These are phyloP conservation scores for Phytophthora pseudosyringae DNA, from an alignment of 352 stramenopile genomes.

Conservation along the genomic window DNA sequence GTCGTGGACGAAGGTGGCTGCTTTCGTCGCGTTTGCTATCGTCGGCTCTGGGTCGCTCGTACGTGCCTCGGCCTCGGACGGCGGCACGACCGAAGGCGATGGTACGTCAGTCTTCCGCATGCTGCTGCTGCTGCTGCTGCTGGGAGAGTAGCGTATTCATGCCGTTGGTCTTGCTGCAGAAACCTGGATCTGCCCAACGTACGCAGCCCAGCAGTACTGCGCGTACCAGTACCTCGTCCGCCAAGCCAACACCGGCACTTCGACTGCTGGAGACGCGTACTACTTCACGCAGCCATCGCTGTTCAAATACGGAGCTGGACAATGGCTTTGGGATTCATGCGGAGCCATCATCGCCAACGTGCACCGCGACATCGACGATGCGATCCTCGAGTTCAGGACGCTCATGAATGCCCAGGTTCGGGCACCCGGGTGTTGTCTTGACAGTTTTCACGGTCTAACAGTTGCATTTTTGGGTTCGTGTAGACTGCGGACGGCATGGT, in stretches of 20 bases:
- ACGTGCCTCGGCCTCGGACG: slow-evolving; percentile 5
- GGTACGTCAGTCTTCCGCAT: slow-evolving; percentile 6
- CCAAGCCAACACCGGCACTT: slow-evolving; percentile 27
- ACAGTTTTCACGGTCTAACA: no score
- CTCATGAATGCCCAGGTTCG: slow-evolving; percentile 26
- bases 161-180: slow-evolving; percentile 4
- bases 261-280: slow-evolving; percentile 18
- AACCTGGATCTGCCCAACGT: slow-evolving; percentile 26
- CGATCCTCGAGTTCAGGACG: slow-evolving; percentile 25
- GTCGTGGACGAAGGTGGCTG: slow-evolving; percentile 4
- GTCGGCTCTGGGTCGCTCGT: background rate
- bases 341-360: slow-evolving; percentile 31
- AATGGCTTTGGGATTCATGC: slow-evolving; percentile 31
- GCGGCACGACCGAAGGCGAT: slow-evolving; percentile 21
- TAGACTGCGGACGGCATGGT: slow-evolving; percentile 25
- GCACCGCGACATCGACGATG: slow-evolving; percentile 27
- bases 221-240: slow-evolving; percentile 28
- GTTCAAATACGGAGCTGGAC: slow-evolving; percentile 29
- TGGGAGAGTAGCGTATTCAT: background rate
- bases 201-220: slow-evolving; percentile 27
- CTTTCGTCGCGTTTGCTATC: background rate
- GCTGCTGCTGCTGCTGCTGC: background rate
- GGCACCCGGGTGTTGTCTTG: no score
- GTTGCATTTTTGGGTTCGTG: no score
- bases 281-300: slow-evolving; percentile 33